Evolutionary conservation across 1,284 basidiomycete species (phyloP).

Genomic region (Ceratobasidium sp.): DNA sequence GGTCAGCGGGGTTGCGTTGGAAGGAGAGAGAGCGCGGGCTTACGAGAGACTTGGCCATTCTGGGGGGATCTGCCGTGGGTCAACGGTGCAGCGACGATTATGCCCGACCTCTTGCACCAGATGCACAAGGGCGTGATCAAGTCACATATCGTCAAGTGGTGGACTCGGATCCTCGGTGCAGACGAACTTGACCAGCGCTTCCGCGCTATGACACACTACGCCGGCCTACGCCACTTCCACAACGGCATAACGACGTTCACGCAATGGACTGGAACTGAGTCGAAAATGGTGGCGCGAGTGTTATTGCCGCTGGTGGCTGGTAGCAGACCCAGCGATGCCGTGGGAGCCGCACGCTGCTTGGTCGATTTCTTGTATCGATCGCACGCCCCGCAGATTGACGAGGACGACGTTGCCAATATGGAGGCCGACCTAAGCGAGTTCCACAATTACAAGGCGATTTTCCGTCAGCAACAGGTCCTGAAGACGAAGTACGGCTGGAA

Average conservation of each 20-base stretch:
- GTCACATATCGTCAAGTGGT: conserved; percentile 48
- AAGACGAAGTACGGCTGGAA: neutral
- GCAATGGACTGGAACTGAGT: conserved; percentile 43
- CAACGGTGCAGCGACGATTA: conserved; percentile 46
- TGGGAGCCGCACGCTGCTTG: conserved; percentile 47
- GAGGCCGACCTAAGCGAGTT: conserved; percentile 42
- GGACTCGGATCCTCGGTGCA: conserved; percentile 7
- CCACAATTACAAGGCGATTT: conserved; percentile 45
- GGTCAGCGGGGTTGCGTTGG: neutral
- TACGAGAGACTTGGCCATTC: conserved; percentile 45
- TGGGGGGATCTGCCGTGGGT: conserved; percentile 46
- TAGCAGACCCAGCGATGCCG: neutral
- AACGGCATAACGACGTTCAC: conserved; percentile 27
- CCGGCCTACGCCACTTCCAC: conserved; percentile 24
- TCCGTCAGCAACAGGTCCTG: conserved; percentile 11
- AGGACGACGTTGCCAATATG: conserved; percentile 34
- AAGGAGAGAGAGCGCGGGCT: neutral
- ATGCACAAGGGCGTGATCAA: conserved; percentile 52
- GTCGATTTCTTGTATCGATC: conserved; percentile 55
- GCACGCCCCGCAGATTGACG: neutral
- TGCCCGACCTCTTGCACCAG: conserved; percentile 53
- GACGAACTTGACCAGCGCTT: conserved; percentile 37
- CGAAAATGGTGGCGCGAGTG: conserved; percentile 12
- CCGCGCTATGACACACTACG: conserved; percentile 15
- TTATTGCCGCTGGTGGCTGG: conserved; percentile 26